Evolutionary conservation across 768 basidiomycete species (phyloP).

Genomic region (Candolleomyces eurysporus): DNA sequence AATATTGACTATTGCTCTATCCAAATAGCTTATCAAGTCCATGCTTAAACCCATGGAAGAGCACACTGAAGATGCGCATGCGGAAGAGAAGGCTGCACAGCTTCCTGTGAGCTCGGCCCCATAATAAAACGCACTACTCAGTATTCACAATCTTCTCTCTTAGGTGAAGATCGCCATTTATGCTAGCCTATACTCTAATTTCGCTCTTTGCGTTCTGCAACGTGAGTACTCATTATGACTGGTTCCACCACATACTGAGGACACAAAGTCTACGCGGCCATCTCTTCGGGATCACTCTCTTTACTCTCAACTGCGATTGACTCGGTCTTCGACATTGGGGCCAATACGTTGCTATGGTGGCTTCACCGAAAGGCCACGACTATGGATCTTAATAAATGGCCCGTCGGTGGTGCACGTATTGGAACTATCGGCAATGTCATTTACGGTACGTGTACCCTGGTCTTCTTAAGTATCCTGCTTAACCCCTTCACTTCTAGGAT

Average conservation of each 20-base stretch:
- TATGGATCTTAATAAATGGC: slow-evolving; percentile 86
- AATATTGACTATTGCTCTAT: slow-evolving; percentile 9
- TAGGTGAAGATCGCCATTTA: slow-evolving; percentile 89
- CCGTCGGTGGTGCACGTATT: slow-evolving; percentile 85
- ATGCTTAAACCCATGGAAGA: slow-evolving; percentile 90
- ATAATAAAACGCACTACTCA: background rate
- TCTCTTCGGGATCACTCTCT: slow-evolving; percentile 79
- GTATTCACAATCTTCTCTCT: slow-evolving; percentile 1
- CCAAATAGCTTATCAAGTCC: slow-evolving; percentile 71
- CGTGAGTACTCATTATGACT: slow-evolving; percentile 35
- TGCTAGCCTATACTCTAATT: slow-evolving; percentile 78
- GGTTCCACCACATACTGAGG: background rate
- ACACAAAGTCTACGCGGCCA: slow-evolving; percentile 81
- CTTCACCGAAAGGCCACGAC: slow-evolving; percentile 69
- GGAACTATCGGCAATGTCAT: slow-evolving; percentile 89
- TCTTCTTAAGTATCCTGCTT: slow-evolving; percentile 25
- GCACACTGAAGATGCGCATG: slow-evolving; percentile 78
- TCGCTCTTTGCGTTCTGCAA: slow-evolving; percentile 69
- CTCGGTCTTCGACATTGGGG: slow-evolving; percentile 80
- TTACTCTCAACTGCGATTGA: slow-evolving; percentile 90
- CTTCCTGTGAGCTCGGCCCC: slow-evolving; percentile 49
- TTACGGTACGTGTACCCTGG: slow-evolving; percentile 52
- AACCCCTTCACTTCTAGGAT: slow-evolving; percentile 19
- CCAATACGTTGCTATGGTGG: slow-evolving; percentile 78
- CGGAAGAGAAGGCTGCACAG: slow-evolving; percentile 63